Evolutionary conservation across 306 rosid species (phyloP).

Genomic region (Morella rubra): DNA sequence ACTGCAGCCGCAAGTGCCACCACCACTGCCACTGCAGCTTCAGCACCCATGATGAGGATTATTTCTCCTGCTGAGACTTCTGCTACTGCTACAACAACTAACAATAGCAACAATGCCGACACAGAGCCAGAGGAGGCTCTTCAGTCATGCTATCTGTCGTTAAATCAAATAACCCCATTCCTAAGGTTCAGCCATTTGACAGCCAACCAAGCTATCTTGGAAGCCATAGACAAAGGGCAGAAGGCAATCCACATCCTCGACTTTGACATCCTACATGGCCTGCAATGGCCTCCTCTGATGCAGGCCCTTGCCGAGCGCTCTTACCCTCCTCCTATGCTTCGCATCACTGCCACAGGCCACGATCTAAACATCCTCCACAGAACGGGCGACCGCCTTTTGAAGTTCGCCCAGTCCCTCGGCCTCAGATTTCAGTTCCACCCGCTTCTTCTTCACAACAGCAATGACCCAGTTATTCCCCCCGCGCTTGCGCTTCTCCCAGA

Average conservation of each 20-base stretch:
- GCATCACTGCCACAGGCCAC: constrained; percentile 52
- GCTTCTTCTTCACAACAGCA: constrained; percentile 24
- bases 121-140: constrained; percentile 17
- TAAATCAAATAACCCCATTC: constrained; percentile 57
- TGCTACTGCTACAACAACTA: neutral
- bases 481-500: constrained; percentile 27
- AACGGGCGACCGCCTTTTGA: constrained; percentile 50
- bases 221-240: constrained; percentile 38
- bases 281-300: constrained; percentile 68
- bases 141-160: constrained; percentile 44
- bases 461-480: constrained; percentile 22
- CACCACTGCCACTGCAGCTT: constrained; percentile 2
- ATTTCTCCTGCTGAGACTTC: neutral
- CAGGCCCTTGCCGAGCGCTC: constrained; percentile 55
- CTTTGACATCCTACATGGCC: constrained; percentile 56
- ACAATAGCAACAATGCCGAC: neutral
- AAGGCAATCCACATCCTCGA: constrained; percentile 50
- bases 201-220: constrained; percentile 59
- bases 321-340: constrained; percentile 44
- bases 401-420: constrained; percentile 50
- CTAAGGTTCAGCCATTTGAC: constrained; percentile 51
- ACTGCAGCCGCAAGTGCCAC: neutral
- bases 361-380: constrained; percentile 36
- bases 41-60: constrained; percentile 3
- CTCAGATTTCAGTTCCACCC: constrained; percentile 52